A percentile compares a stretch with the other conserved stretches of the same genome.
phyloP scores from a whole-genome alignment of 345 rosid genomes.

The Pistacia vera region DNA sequence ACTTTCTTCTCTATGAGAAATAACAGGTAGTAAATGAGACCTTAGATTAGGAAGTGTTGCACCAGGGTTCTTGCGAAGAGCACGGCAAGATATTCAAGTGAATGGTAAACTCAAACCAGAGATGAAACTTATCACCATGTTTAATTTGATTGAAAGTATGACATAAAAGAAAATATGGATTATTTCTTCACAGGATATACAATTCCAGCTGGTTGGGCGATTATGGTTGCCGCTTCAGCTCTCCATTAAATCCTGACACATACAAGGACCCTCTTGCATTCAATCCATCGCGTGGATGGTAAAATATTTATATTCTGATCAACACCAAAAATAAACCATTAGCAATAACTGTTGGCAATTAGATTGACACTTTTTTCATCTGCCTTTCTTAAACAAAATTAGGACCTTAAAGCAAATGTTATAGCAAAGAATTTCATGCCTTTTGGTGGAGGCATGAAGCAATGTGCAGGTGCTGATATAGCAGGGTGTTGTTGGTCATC shows the following conservation, averaged over 20 bases:
- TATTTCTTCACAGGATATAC: constrained; percentile 21
- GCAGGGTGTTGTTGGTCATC: constrained; percentile 14
- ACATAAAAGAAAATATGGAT: background rate
- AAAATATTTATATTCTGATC: background rate
- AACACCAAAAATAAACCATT: background rate
- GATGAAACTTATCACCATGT: background rate
- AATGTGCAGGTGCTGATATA: constrained; percentile 28
- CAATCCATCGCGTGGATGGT: constrained; percentile 43
- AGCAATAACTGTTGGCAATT: no score
- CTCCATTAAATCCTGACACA: constrained; percentile 23
- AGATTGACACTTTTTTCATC: background rate
- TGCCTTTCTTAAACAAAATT: background rate
- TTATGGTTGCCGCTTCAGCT: constrained; percentile 18
- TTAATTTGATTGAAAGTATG: background rate
- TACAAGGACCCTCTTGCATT: constrained; percentile 34
- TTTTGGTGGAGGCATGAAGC: constrained; percentile 32
- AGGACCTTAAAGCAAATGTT: constrained; percentile 14
- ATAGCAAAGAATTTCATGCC: constrained; percentile 22
- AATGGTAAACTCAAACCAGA: constrained; percentile 9
- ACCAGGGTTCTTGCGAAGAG: constrained; percentile 31
- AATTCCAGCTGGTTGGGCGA: constrained; percentile 37
- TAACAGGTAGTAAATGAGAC: constrained; percentile 38
- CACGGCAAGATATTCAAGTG: constrained; percentile 23
- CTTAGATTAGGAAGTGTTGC: constrained; percentile 33
- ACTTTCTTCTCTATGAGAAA: background rate